Evolutionary conservation across 2,329 filamentous ascomycete species (phyloP).

Genomic region (Cladosporium sp.): DNA sequence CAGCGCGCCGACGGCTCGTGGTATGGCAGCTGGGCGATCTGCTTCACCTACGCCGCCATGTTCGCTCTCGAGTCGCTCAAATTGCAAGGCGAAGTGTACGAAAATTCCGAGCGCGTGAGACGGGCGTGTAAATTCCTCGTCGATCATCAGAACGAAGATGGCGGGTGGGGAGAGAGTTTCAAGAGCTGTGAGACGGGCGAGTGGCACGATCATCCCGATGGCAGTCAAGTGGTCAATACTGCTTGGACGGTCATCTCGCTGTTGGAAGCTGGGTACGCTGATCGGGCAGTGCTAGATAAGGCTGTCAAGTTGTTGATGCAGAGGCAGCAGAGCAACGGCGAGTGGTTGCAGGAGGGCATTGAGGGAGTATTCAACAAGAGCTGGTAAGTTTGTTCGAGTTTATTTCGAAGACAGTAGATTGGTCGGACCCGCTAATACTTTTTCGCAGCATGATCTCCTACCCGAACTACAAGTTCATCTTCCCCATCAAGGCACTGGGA

Average conservation of each 20-base stretch:
- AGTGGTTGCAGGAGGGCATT: constrained; percentile 93
- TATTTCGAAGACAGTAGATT: not conserved
- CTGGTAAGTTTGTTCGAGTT: constrained; percentile 60
- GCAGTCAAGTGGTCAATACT: constrained; percentile 89
- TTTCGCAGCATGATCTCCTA: constrained; percentile 84
- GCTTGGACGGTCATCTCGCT: constrained; percentile 76
- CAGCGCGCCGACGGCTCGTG: constrained; percentile 84
- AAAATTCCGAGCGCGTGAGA: constrained; percentile 65
- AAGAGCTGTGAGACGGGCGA: constrained; percentile 71
- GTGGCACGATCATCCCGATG: constrained; percentile 68
- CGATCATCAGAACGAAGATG: constrained; percentile 78
- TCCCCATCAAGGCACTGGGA: constrained; percentile 88
- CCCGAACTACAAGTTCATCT: constrained; percentile 97
- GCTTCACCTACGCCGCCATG: constrained; percentile 96
- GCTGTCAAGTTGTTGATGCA: constrained; percentile 79
- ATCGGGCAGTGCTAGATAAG: constrained; percentile 66
- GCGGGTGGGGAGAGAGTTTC: constrained; percentile 97
- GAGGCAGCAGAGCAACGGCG: constrained; percentile 80
- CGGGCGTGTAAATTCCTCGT: constrained; percentile 82
- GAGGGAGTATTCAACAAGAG: constrained; percentile 99
- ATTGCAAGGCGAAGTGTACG: constrained; percentile 76
- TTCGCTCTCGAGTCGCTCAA: constrained; percentile 87
- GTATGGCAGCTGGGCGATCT: constrained; percentile 98
- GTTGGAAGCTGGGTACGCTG: constrained; percentile 76
- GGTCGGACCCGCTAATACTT: constrained; percentile 20